Base-by-base conservation (phyloP, 2,329 filamentous ascomycete genomes). In the Metarhizium anisopliae region DNA sequence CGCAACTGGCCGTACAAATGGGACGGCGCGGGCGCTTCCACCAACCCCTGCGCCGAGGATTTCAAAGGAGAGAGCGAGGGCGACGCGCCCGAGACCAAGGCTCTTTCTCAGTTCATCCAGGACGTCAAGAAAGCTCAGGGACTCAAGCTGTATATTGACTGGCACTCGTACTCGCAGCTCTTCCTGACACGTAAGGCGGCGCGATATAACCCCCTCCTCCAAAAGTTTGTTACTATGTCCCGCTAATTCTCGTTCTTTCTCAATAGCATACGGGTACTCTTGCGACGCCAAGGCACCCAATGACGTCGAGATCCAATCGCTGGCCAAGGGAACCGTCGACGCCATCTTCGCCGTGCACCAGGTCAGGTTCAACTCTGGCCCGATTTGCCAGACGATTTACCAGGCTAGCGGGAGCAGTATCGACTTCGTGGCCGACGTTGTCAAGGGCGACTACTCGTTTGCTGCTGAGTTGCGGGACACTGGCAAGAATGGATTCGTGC, bases 121-220 rank as follows among this genome's bases (percentile, higher is more conserved):
- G 60, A 60, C 18, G 65, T 68, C 53, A 68, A 70, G 55, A 56
- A 62, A 3, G 55, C 61, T 2, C 73, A 79, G 58, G 79, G 80
- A 1, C 70, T 86, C 49, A 78, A 80, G 62, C 72, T 85, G 3
- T 87, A 80, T 67, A 80, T 87, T 59, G 84, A 87, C 68, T 82
- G 79, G 63, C 84, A 87, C 69, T 76, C 81, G 0, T 87, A 85
- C 68, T 78, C 76, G 14, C 83, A 86, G 55, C 72, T 81, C 25
- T 77, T 85, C 56, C 77, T 83, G 67, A 75, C 70, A 80, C 81
- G 65, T 85, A 80, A 69, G 78, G 84, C 60, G 71, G 79, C 1
- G 8, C n/a, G 4, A 43, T 14, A 7, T 6, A 4, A 25, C 4
- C 3, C n/a, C 38, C 16, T 6, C 36, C 36, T 52, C 10, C 1